Conservation (phyloP, 257 asterid species). For the Datura wrightii region DNA sequence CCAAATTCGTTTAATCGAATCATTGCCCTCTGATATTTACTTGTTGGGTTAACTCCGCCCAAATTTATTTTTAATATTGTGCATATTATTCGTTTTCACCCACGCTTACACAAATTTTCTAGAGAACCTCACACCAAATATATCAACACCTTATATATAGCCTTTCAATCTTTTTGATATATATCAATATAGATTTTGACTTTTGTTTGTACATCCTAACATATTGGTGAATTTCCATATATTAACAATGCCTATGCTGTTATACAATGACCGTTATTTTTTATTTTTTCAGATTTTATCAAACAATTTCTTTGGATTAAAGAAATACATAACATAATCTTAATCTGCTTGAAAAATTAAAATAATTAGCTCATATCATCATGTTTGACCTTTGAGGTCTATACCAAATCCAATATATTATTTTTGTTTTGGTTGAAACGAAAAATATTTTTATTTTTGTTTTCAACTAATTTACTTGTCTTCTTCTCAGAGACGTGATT, state of each 20-base stretch:
- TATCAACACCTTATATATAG: no score
- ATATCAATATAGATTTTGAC: neutral
- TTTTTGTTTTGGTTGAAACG: neutral
- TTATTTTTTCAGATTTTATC: neutral
- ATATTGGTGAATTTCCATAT: no score
- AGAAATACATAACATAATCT: neutral
- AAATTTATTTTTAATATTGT: neutral
- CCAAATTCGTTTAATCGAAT: neutral
- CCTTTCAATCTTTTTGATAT: no score
- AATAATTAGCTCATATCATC: conserved; percentile 11
- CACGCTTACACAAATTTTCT: no score
- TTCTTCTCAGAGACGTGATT: neutral
- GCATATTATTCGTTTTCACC: neutral
- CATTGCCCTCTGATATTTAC: neutral
- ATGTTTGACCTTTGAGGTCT: neutral
- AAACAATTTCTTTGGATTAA: neutral
- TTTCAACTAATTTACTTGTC: neutral
- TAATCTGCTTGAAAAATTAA: neutral
- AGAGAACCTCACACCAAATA: no score
- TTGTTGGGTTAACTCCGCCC: neutral
- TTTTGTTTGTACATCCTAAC: no score
- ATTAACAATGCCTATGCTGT: no score
- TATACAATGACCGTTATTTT: no score
- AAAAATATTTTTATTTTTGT: no score
- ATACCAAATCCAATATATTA: neutral